Conservation (phyloP, 129 eudicot genomes). For the Mikania micrantha region DNA sequence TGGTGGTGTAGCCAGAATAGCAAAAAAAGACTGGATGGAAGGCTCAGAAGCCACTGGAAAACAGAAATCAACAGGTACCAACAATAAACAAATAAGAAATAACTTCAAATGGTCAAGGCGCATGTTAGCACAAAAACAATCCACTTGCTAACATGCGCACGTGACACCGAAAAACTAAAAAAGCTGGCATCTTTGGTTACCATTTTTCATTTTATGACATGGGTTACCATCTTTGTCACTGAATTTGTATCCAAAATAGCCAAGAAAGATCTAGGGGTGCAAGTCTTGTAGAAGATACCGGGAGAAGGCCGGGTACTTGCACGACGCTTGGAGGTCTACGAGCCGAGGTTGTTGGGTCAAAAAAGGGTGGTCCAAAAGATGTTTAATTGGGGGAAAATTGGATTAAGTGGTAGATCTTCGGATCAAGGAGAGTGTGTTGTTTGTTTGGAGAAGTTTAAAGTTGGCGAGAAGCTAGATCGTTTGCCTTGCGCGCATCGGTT, state of each 20-base stretch:
- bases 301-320: conserved; percentile 14
- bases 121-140: background rate
- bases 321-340: conserved; percentile 17
- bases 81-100: background rate
- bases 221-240: conserved; percentile 7
- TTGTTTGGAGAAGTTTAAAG: conserved; percentile 68
- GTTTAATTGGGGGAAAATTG: conserved; percentile 48
- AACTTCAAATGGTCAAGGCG: background rate
- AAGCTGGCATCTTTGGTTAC: conserved; percentile 1
- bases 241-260: conserved; percentile 9
- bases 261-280: no score
- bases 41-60: conserved; percentile 47
- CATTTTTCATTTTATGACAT: background rate
- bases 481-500: conserved; percentile 75
- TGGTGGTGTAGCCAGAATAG: conserved; percentile 60
- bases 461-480: conserved; percentile 48
- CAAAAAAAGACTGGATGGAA: conserved; percentile 65
- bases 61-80: conserved; percentile 39
- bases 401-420: conserved; percentile 40
- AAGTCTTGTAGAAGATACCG: conserved; percentile 13
- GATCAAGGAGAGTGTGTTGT: conserved; percentile 73
- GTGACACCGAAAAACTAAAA: background rate
- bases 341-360: conserved; percentile 37
- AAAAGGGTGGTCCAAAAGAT: conserved; percentile 49
- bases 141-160: background rate